Base-by-base conservation (phyloP, 2,329 filamentous ascomycete genomes). In the Chaetomium olivaceum region DNA sequence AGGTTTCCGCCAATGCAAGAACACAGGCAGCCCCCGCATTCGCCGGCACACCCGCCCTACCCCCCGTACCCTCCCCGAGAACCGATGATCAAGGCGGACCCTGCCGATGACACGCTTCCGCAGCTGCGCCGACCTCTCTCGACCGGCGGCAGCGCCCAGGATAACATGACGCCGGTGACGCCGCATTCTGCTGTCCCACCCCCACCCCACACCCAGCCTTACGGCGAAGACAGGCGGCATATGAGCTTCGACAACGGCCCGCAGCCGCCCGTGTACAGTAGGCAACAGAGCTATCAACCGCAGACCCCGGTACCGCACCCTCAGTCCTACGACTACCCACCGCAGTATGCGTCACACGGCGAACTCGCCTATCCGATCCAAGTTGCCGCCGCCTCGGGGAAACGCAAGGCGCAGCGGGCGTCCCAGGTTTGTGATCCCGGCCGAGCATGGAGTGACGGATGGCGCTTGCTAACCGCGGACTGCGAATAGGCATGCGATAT, bases 401-500 rank as follows among this genome's bases (percentile, higher is more conserved):
- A 88, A 75, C 83, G 86, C 73, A 89, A 89, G 77, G 85, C 86
- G n/a, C 87, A 87, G 60, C 80, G 87, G 71, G 87, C 87, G 33
- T 87, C 87, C 9, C 87, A 89, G 82, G 86, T 88, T 61, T 23
- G 61, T 43, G 21, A 43, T 21, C 52, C 52, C 39, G 16, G 50
- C n/a, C 11, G 21, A 25, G 31, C 52, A 16, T 39, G 21, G 27
- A 9, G 54, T 14, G 25, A 36, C 9, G n/a, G 52, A 21, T 54
- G n/a, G 11, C 27, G 8, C 2, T 36, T 31, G 46, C 46, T 64
- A 64, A 68, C 51, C 36, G 8, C 4, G n/a, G n/a, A 23, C n/a
- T 27, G 4, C 21, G 33, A 39, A 52, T 72, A 96, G 89, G 95
- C 95, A 46, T 99, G 95, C 77, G 93, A 96, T 74, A 91, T 90